These are phyloP conservation scores for Nitzschia sp. DNA, from an alignment of 108 stramenopile species.

Conservation along the genomic window DNA sequence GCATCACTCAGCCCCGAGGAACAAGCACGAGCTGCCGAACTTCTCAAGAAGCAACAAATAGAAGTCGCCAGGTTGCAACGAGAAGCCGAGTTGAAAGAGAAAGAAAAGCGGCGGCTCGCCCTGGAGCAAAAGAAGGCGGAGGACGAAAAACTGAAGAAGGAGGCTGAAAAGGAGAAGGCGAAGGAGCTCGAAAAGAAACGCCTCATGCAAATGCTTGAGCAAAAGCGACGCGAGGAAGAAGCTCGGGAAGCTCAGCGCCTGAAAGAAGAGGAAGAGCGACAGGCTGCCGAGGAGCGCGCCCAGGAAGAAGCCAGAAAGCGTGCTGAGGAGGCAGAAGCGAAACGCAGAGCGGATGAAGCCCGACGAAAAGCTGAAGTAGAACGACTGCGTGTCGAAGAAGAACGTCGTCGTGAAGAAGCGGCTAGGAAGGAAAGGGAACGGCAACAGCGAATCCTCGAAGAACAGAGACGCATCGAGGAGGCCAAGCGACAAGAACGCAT, in stretches of 20 bases:
- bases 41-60: conserved; percentile 18
- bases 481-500: conserved; percentile 17
- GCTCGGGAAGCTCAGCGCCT: not conserved
- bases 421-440: conserved; percentile 6
- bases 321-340: conserved; percentile 27
- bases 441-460: conserved; percentile 12
- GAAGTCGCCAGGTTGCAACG: conserved; percentile 9
- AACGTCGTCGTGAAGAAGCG: conserved; percentile 8
- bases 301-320: not conserved
- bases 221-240: conserved; percentile 12
- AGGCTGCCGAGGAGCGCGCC: conserved; percentile 29
- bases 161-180: conserved; percentile 12
- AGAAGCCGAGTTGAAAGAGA: conserved; percentile 19
- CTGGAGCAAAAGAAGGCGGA: conserved; percentile 12
- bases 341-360: conserved; percentile 20
- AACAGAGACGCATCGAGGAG: conserved; percentile 17
- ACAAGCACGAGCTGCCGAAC: conserved; percentile 24
- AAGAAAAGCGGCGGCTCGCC: conserved; percentile 1
- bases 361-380: conserved; percentile 3
- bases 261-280: conserved; percentile 19
- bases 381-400: not conserved
- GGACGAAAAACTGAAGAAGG: conserved; percentile 9
- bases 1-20: conserved; percentile 1
- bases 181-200: conserved; percentile 16
- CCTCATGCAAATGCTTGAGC: not conserved